phyloP scores from a whole-genome alignment of 345 rosid genomes.

The Rhodomyrtus tomentosa region DNA sequence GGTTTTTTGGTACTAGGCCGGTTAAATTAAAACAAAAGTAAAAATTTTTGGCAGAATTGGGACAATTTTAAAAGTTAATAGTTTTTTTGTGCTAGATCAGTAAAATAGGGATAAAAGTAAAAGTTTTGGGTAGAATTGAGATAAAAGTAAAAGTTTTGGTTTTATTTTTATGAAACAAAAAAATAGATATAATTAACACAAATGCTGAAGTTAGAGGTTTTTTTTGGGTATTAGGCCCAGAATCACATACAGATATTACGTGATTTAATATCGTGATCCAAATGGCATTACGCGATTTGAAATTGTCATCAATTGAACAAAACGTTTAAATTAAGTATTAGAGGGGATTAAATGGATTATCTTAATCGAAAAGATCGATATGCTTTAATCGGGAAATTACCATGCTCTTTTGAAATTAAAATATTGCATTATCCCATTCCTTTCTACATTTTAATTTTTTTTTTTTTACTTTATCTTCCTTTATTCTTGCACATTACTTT shows the following conservation, averaged over 20 bases:
- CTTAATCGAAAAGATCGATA: background rate
- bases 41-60: no score
- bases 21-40: no score
- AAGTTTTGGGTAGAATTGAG: no score
- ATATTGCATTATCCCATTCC: background rate
- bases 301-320: fast-evolving
- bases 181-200: no score
- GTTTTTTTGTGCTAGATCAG: no score
- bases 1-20: no score
- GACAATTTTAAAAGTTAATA: no score
- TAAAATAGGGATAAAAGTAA: no score
- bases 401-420: background rate
- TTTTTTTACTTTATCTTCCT: background rate
- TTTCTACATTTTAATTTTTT: background rate
- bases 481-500: background rate
- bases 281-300: fast-evolving
- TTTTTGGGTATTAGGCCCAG: no score
- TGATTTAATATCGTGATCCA: fast-evolving
- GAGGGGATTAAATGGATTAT: background rate
- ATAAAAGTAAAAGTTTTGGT: no score
- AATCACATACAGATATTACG: background rate
- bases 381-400: background rate
- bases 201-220: no score
- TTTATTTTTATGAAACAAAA: no score
- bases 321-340: background rate